Conservation (phyloP, 805 yeast genomes). For the Myxozyma geophila region DNA sequence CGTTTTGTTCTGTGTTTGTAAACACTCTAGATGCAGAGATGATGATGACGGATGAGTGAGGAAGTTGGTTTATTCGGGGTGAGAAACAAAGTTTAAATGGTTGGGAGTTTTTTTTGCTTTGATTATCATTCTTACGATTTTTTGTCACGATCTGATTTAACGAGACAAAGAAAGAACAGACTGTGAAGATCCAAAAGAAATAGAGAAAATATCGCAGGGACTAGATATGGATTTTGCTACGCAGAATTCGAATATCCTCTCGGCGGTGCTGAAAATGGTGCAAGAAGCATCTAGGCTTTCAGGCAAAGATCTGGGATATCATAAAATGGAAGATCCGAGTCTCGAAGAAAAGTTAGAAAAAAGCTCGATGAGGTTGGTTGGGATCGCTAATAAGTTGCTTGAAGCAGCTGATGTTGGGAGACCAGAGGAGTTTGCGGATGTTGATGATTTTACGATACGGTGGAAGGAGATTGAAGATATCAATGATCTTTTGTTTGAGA, state of each 20-base stretch:
- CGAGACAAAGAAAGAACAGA: no score
- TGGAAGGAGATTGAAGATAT: constrained; percentile 69
- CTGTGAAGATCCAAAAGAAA: neutral
- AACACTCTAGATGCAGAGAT: no score
- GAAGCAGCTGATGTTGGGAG: constrained; percentile 24
- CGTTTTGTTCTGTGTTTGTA: no score
- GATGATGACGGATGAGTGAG: no score
- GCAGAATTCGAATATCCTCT: constrained; percentile 5
- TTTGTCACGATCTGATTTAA: neutral
- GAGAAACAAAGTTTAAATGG: constrained; percentile 1
- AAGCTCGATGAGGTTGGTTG: constrained; percentile 39
- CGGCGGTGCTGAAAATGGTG: constrained; percentile 23
- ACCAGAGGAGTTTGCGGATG: constrained; percentile 44
- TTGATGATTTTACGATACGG: constrained; percentile 51
- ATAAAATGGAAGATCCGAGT: constrained; percentile 61
- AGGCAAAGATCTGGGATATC: constrained; percentile 80
- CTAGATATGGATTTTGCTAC: neutral
- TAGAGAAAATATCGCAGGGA: neutral
- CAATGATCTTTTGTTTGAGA: constrained; percentile 75
- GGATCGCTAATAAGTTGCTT: constrained; percentile 33
- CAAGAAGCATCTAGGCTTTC: constrained; percentile 31
- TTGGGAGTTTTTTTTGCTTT: constrained; percentile 3
- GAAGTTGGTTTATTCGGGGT: no score
- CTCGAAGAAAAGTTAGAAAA: constrained; percentile 43
- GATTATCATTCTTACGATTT: neutral